Base-by-base conservation (phyloP, 2,329 filamentous ascomycete species). In the Fusarium sp. region DNA sequence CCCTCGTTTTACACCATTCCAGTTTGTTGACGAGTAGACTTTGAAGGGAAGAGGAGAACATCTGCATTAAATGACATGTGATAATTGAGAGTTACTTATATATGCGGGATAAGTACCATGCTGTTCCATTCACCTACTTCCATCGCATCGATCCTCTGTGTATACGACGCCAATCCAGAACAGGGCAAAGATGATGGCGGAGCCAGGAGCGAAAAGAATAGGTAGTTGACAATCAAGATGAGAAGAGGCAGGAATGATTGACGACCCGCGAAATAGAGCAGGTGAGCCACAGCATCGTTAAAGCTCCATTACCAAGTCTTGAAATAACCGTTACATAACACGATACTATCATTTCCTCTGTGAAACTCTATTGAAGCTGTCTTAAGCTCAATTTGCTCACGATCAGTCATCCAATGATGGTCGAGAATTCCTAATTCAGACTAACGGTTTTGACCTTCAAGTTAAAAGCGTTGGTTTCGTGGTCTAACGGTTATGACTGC, bases 211-310 rank as follows among this genome's bases (percentile, higher is more conserved):
- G 77, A 93, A 86, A 68, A 89, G 78, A 67, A 90, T 80, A 24
- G 22, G 22, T 24, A 63, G 90, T 87, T 40, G 87, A 88, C 43
- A 72, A 87, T 82, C 59, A 86, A 69, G 68, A 94, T 81, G 43
- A 90, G 79, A 63, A 95, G 74, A 2, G 93, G 93, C 16, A 92
- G 79, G 61, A 89, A 86, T 18, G 89, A 89, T 38, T n/a, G 18
- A 38, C 34, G 3, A 11, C 32, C 8, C 16, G 8, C 8, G 32
- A 34, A 18, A 10, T 18, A 10, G 32, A 34, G 16, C 32, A 16
- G 16, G 15, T 15, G 32, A 11, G 27, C 27, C 27, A 34, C 32
- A 34, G 32, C 32, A 8, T 18, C 34, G 18, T 18, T 18, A 18
- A 38, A 38, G 8, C 8, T 38, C n/a, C 18, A 9, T 11, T 38